Base-by-base conservation (phyloP, 2,329 filamentous ascomycete genomes). In the Colletotrichum sp. region DNA sequence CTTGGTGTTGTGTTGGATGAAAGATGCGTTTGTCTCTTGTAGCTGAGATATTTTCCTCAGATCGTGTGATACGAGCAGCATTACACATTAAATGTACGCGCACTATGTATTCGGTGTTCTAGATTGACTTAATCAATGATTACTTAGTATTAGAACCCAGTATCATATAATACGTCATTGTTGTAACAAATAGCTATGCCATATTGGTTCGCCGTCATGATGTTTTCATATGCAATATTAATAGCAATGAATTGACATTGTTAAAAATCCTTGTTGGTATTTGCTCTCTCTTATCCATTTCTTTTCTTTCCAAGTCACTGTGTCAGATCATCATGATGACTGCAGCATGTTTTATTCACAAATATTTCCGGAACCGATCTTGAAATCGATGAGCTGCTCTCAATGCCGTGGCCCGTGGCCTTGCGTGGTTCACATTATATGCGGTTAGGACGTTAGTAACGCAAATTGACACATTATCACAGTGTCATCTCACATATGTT, bases 101-200 rank as follows among this genome's bases (percentile, higher is more conserved):
- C 2, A 48, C 39, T 0, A n/a, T 48, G 39, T 48, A n/a, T 18
- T n/a, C 39, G 18, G 39, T n/a, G 18, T 6, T 21, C n/a, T 0
- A 1, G 13, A n/a, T 48, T n/a, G 39, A 48, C 43, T 13, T 13
- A 12, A 21, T 21, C 18, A n/a, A 43, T 43, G 16, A 0, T 43
- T 0, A 43, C 0, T 9, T n/a, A 10, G 39, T 43, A n/a, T 10
- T 10, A 43, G 39, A 43, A n/a, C 39, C 8, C 0, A n/a, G 1
- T 0, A 43, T 43, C 8, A n/a, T 43, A 0, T n/a, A 43, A 6
- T n/a, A n/a, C 8, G 39, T 16, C 4, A 4, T 0, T 43, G 8
- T 1, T n/a, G 16, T 1, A n/a, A n/a, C 4, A 10, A 2, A 43
- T 0, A 0, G 9, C 9, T 43, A 1, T 43, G 0, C 0, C 36